Evolutionary conservation across 495 filamentous ascomycete species (phyloP).

Genomic region (Penicillium steckii): DNA sequence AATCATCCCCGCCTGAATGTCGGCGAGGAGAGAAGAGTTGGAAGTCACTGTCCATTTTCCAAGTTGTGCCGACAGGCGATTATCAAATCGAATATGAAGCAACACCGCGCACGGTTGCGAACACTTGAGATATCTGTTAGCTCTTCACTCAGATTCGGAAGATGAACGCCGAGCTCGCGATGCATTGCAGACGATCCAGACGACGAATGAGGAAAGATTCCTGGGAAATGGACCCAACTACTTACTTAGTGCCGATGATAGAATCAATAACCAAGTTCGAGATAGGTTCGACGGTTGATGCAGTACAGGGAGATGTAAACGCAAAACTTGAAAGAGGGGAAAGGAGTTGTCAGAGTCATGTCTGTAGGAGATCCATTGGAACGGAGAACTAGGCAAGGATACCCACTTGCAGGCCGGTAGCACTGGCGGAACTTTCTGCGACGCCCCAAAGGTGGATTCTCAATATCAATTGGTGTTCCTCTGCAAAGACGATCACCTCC

Average conservation of each 20-base stretch:
- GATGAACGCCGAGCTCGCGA: not conserved
- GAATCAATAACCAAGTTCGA: not conserved
- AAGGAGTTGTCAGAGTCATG: slow-evolving; percentile 15
- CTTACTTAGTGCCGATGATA: slow-evolving; percentile 12
- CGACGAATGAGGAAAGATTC: not conserved
- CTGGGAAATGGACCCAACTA: not conserved
- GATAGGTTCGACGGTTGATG: not conserved
- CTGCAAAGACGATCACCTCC: slow-evolving; percentile 18
- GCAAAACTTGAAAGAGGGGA: slow-evolving; percentile 12
- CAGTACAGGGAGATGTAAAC: slow-evolving; percentile 8
- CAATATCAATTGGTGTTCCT: slow-evolving; percentile 16
- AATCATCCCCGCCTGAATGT: slow-evolving; percentile 23
- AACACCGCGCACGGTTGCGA: not conserved
- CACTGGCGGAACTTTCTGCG: slow-evolving; percentile 14
- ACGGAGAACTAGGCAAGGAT: slow-evolving; percentile 14
- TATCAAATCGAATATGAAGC: slow-evolving; percentile 1
- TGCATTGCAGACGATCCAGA: not conserved
- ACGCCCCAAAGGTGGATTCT: slow-evolving; percentile 17
- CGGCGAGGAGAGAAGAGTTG: slow-evolving; percentile 39
- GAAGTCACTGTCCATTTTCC: slow-evolving; percentile 39
- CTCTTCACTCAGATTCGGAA: not conserved
- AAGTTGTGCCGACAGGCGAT: not conserved
- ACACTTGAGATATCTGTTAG: slow-evolving; percentile 7
- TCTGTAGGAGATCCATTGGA: slow-evolving; percentile 11
- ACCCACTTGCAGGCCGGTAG: slow-evolving; percentile 19